Base-by-base conservation (phyloP, 202 grass and related monocot species). In the Cymbopogon flexuosus region DNA sequence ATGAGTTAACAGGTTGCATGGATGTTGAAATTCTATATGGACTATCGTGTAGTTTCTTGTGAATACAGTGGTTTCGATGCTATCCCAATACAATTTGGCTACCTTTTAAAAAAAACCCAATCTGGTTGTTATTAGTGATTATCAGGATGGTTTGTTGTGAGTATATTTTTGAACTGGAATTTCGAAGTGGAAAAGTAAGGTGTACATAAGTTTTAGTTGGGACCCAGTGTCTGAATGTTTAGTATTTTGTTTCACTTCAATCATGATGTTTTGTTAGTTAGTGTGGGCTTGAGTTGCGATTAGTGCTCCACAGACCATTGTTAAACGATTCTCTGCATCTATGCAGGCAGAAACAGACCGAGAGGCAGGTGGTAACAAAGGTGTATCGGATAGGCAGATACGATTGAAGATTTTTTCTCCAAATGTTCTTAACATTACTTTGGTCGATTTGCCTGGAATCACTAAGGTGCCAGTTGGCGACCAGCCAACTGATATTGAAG, bases 401-500 rank as follows among this genome's bases (percentile, higher is more conserved):
- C 85, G 92, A 13, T 76, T 99, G 78, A 99, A 99, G 81, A 99
- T 99, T 79, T 93, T 91, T 83, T 99, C 96, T 60, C 92, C 96
- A 71, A 96, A 99, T 90, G 96, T 99, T 83, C 76, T 99, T 29
- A 99, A 99, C 80, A 99, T 99, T 52, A 93, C 96, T 36, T 80
- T 99, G 76, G 96, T 99, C 0, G 96, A 99, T 88, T 89, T 99
- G 84, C 96, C 96, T 79, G 96, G 96, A 76, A 95, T 99, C 43
- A 99, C 96, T 13, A 99, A 93, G 87, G 96, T 99, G 79, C 96
- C 96, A 39, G 96, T 99, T 56, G 96, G 96, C 51, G 96, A 99
- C 80, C 96, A 99, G 73, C 96, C 96, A 75, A 99, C 76, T 84
- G 96, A 99, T 36, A 99, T 99, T 57, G 96, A 99, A 83, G 92